phyloP scores from a whole-genome alignment of 768 basidiomycete species.

The Tubosaeta sp. region DNA sequence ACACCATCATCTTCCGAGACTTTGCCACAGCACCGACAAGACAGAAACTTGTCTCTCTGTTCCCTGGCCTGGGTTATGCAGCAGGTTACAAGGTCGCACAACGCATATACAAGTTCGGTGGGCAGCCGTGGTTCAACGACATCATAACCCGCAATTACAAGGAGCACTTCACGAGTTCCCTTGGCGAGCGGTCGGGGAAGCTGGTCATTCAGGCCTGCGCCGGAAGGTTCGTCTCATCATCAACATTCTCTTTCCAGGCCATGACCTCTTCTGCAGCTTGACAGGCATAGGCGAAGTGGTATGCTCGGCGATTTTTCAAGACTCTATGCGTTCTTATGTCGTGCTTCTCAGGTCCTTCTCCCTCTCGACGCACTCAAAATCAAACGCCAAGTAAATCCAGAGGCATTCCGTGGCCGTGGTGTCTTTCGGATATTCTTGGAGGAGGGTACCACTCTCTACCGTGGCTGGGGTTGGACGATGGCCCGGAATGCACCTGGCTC shows the following conservation, averaged over 20 bases:
- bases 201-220: slow-evolving; percentile 94
- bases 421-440: slow-evolving; percentile 86
- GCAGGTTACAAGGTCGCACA: slow-evolving; percentile 97
- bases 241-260: neutral
- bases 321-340: neutral
- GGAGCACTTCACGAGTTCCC: slow-evolving; percentile 70
- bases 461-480: slow-evolving; percentile 99
- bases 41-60: slow-evolving; percentile 82
- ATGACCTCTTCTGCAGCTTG: slow-evolving; percentile 37
- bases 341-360: slow-evolving; percentile 66
- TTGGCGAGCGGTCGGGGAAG: slow-evolving; percentile 94
- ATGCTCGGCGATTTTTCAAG: slow-evolving; percentile 16
- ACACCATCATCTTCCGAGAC: slow-evolving; percentile 84
- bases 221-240: slow-evolving; percentile 60
- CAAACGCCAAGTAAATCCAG: slow-evolving; percentile 97
- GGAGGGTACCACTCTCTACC: slow-evolving; percentile 88
- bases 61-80: slow-evolving; percentile 96
- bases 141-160: slow-evolving; percentile 80
- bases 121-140: slow-evolving; percentile 97
- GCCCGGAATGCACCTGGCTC: slow-evolving; percentile 94
- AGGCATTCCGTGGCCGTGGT: slow-evolving; percentile 94
- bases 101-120: slow-evolving; percentile 96
- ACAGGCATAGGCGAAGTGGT: slow-evolving; percentile 94
- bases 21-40: slow-evolving; percentile 63
- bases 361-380: slow-evolving; percentile 97